These are phyloP conservation scores for Zanthoxylum bungeanum DNA, from an alignment of 345 rosid species.

Conservation along the genomic window DNA sequence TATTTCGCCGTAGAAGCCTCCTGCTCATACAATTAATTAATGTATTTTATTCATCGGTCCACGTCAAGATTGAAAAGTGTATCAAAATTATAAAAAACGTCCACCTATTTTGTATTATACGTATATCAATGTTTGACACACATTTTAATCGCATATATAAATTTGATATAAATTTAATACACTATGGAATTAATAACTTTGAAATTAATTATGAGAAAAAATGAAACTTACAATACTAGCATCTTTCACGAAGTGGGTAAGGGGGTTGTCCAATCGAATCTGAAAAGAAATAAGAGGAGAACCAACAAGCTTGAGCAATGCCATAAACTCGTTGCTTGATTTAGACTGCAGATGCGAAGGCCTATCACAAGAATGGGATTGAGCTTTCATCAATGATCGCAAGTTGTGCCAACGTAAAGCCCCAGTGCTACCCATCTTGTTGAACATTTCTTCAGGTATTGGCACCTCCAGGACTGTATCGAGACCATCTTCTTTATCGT, in stretches of 20 bases:
- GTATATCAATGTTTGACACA: too few species aligned
- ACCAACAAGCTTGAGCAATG: conserved; percentile 91
- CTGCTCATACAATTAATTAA: conserved; percentile 25
- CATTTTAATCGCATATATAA: too few species aligned
- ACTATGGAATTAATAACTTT: too few species aligned
- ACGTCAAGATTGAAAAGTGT: too few species aligned
- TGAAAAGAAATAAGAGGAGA: conserved; percentile 86
- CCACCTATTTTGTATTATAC: too few species aligned
- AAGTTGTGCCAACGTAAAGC: conserved; percentile 76
- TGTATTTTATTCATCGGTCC: too few species aligned
- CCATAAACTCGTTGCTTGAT: conserved; percentile 73
- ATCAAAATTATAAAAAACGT: too few species aligned
- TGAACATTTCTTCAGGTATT: conserved; percentile 71
- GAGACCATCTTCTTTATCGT: conserved; percentile 54
- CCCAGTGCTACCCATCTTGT: conserved; percentile 57
- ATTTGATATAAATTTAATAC: too few species aligned
- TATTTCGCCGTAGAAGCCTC: conserved; percentile 85
- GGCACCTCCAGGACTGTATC: conserved; percentile 82
- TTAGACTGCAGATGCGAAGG: conserved; percentile 61
- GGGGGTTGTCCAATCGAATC: conserved; percentile 42
- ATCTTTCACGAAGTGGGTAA: conserved; percentile 46
- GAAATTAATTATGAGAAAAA: background rate
- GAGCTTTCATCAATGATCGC: conserved; percentile 71
- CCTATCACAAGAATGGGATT: conserved; percentile 13
- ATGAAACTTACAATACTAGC: conserved; percentile 56